Percentiles rank a stretch among this genome's conserved stretches.
Evolutionary conservation across 148 eudicot genomes (phyloP).

Genomic region (Spergularia marina): DNA sequence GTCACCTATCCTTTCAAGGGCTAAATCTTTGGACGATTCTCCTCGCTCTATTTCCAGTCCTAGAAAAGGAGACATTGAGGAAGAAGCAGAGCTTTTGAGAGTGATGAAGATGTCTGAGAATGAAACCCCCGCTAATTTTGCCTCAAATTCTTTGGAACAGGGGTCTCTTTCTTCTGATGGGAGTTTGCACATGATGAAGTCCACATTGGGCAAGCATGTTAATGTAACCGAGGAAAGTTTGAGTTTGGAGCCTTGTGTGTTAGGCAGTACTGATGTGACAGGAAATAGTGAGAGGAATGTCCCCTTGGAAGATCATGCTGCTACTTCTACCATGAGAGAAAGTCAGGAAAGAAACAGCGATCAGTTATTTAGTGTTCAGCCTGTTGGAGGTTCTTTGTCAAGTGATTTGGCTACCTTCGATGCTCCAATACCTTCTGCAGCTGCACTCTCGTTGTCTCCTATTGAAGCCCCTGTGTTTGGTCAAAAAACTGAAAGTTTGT

Average conservation of each 20-base stretch:
- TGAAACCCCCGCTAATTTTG: constrained; percentile 26
- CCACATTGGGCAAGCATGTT: constrained; percentile 25
- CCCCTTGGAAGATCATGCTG: constrained; percentile 33
- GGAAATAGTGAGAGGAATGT: constrained; percentile 22
- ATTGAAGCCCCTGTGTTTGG: constrained; percentile 26
- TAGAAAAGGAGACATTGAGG: constrained; percentile 73
- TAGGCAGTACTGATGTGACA: constrained; percentile 27
- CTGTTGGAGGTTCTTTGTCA: constrained; percentile 26
- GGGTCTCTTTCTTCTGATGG: constrained; percentile 30
- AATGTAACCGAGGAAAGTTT: constrained; percentile 24
- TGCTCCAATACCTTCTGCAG: constrained; percentile 23
- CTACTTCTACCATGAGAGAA: constrained; percentile 25
- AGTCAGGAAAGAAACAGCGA: constrained; percentile 21
- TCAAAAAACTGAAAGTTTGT: constrained; percentile 32
- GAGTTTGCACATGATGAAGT: constrained; percentile 24
- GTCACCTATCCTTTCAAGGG: constrained; percentile 72
- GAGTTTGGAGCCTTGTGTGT: constrained; percentile 29
- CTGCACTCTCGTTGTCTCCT: constrained; percentile 20
- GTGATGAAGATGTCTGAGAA: constrained; percentile 54
- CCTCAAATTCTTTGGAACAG: constrained; percentile 18
- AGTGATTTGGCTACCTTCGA: constrained; percentile 33
- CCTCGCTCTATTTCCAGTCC: constrained; percentile 33
- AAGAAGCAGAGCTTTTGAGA: constrained; percentile 68
- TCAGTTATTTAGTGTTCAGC: constrained; percentile 29
- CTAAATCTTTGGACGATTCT: constrained; percentile 65